phyloP scores from a whole-genome alignment of 495 filamentous ascomycete genomes.

The Arthonia radiata region DNA sequence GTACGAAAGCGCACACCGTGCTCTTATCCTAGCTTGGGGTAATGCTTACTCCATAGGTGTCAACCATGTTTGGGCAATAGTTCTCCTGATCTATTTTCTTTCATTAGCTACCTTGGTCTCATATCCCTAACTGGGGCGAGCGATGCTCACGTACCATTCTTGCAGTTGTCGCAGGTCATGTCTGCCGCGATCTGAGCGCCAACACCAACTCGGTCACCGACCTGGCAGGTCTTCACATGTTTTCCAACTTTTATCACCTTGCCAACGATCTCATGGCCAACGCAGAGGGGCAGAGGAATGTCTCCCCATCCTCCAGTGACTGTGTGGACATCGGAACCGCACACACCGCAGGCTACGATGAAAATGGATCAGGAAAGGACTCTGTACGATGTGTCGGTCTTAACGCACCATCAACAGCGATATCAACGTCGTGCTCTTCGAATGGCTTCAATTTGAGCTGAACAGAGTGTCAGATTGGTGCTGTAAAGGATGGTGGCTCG shows the following conservation, averaged over 20 bases:
- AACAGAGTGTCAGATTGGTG: slow-evolving; percentile 1
- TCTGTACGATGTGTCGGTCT: background rate
- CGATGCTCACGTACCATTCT: too few relatives aligned
- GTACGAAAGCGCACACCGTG: background rate
- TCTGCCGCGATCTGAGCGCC: slow-evolving; percentile 56
- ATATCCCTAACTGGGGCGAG: too few relatives aligned
- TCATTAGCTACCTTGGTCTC: too few relatives aligned
- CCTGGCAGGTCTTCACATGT: slow-evolving; percentile 37
- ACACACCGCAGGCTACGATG: slow-evolving; percentile 46
- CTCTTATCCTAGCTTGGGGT: background rate
- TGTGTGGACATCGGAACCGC: slow-evolving; percentile 57
- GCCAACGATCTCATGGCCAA: slow-evolving; percentile 56
- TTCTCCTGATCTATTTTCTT: slow-evolving; percentile 60
- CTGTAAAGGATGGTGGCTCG: background rate
- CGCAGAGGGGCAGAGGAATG: slow-evolving; percentile 38
- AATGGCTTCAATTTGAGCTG: slow-evolving; percentile 62
- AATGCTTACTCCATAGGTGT: slow-evolving; percentile 13
- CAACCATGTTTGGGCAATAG: slow-evolving; percentile 42
- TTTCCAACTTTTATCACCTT: slow-evolving; percentile 44
- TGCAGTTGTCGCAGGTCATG: slow-evolving; percentile 41
- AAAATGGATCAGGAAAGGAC: background rate
- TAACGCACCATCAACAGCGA: slow-evolving; percentile 21
- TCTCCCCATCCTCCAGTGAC: slow-evolving; percentile 55
- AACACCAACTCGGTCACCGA: slow-evolving; percentile 56
- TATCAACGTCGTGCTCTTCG: slow-evolving; percentile 47